Evolutionary conservation across 2,329 filamentous ascomycete species (phyloP).

Genomic region (Diaporthe vaccinii): DNA sequence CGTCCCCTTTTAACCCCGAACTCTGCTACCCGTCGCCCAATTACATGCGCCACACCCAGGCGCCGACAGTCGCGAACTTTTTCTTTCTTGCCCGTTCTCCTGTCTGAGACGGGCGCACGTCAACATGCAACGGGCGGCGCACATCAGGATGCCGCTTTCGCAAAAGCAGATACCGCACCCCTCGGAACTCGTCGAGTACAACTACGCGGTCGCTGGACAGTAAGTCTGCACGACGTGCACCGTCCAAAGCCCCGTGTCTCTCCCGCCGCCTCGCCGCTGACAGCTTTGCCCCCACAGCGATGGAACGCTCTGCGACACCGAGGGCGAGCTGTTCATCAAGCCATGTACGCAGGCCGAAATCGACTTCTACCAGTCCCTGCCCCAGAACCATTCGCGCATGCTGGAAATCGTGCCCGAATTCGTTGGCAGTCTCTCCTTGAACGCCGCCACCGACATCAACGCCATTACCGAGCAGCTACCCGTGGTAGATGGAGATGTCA

Average conservation of each 20-base stretch:
- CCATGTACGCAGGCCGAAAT: constrained; percentile 90
- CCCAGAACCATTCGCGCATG: constrained; percentile 77
- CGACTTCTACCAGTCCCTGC: constrained; percentile 84
- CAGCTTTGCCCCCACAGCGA: constrained; percentile 69
- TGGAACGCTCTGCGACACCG: constrained; percentile 86
- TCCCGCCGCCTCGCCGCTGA: constrained; percentile 38
- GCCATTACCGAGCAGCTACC: constrained; percentile 65
- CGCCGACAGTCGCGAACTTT: constrained; percentile 9
- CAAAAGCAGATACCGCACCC: constrained; percentile 64
- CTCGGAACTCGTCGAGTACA: constrained; percentile 76
- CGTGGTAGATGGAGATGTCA: constrained; percentile 57
- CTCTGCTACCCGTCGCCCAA: background rate
- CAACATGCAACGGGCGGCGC: constrained; percentile 32
- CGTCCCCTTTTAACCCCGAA: constrained; percentile 24
- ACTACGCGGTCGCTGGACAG: constrained; percentile 87
- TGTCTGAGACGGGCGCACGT: constrained; percentile 25
- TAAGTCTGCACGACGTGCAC: constrained; percentile 61
- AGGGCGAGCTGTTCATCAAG: constrained; percentile 92
- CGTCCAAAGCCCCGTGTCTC: background rate
- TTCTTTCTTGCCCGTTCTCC: constrained; percentile 29
- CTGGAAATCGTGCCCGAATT: constrained; percentile 86
- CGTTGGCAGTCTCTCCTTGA: constrained; percentile 83
- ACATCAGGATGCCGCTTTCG: constrained; percentile 44
- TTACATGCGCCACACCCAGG: constrained; percentile 37
- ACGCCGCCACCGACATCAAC: constrained; percentile 62